These are phyloP conservation scores for Daldinia sp. DNA, from an alignment of 2,329 filamentous ascomycete genomes.

Conservation along the genomic window DNA sequence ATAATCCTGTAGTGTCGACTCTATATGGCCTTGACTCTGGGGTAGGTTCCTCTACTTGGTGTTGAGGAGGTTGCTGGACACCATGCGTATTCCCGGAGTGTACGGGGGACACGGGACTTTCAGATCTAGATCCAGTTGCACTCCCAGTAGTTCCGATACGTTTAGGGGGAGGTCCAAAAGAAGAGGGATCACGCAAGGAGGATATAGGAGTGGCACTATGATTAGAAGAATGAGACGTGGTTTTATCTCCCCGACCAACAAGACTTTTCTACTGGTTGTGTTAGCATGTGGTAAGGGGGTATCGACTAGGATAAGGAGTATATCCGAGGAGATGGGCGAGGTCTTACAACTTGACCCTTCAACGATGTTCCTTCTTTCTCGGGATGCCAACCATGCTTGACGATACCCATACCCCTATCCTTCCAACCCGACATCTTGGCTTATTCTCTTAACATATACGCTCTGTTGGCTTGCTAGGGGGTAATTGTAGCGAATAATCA, in stretches of 20 bases:
- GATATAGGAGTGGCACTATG: conserved; percentile 70
- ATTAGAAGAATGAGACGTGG: conserved; percentile 42
- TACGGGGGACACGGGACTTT: conserved; percentile 15
- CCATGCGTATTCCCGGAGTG: conserved; percentile 22
- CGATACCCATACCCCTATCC: conserved; percentile 49
- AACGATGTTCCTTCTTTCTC: conserved; percentile 59
- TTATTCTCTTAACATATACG: not conserved
- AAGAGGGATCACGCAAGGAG: conserved; percentile 78
- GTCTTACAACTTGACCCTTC: conserved; percentile 61
- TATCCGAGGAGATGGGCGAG: conserved; percentile 18
- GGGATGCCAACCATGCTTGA: conserved; percentile 66
- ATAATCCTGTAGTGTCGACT: conserved; percentile 76
- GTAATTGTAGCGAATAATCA: conserved; percentile 5
- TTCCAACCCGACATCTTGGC: conserved; percentile 60
- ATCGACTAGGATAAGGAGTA: not conserved
- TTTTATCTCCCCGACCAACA: conserved; percentile 56
- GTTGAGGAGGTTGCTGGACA: conserved; percentile 48
- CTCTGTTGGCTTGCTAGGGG: not conserved
- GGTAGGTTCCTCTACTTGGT: conserved; percentile 49
- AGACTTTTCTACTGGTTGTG: conserved; percentile 58
- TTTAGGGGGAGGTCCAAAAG: conserved; percentile 85
- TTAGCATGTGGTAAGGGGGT: conserved; percentile 24
- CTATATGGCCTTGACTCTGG: conserved; percentile 71
- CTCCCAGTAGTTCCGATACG: conserved; percentile 55
- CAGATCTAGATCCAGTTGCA: not conserved